Conservation (phyloP, 2,329 filamentous ascomycete genomes). For the Sporothrix schenckii region DNA sequence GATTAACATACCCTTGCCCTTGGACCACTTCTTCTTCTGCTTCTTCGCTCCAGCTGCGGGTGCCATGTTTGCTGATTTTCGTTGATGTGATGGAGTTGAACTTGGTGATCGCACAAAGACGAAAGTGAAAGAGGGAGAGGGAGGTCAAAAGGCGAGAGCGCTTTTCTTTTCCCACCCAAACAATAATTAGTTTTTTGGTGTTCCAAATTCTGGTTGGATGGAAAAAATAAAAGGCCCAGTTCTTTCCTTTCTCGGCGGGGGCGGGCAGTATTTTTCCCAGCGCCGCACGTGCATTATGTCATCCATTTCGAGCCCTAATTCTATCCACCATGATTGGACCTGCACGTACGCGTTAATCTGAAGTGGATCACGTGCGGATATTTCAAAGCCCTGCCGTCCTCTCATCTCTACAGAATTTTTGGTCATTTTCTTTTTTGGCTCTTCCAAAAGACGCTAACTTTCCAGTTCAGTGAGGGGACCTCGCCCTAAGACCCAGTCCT, state of each 20-base stretch:
- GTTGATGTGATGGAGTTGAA: conserved; percentile 38
- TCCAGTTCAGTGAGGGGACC: conserved; percentile 5
- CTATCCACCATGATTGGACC: conserved; percentile 24
- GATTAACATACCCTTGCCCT: conserved; percentile 67
- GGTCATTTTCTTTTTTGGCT: background rate
- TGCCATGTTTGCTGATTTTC: conserved; percentile 46
- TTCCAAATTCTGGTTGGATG: conserved; percentile 36
- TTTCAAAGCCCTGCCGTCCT: conserved; percentile 25
- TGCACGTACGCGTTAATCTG: background rate
- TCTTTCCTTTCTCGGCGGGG: conserved; percentile 24
- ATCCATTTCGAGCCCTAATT: conserved; percentile 33
- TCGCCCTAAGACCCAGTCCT: conserved; percentile 23
- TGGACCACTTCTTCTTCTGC: conserved; percentile 79
- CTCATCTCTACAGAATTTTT: background rate
- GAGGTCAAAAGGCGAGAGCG: conserved; percentile 15
- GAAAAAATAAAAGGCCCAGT: conserved; percentile 28
- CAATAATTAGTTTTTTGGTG: conserved; percentile 35
- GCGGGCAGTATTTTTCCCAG: conserved; percentile 28
- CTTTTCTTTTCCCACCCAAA: conserved; percentile 20
- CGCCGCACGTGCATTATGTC: conserved; percentile 17
- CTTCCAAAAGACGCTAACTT: conserved; percentile 9
- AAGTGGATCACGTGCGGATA: conserved; percentile 17
- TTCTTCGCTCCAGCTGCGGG: conserved; percentile 69
- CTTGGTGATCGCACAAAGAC: conserved; percentile 33
- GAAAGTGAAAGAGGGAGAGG: conserved; percentile 27